These are phyloP conservation scores for Paramyrothecium sp. DNA, from an alignment of 2,329 filamentous ascomycete genomes.

Conservation along the genomic window DNA sequence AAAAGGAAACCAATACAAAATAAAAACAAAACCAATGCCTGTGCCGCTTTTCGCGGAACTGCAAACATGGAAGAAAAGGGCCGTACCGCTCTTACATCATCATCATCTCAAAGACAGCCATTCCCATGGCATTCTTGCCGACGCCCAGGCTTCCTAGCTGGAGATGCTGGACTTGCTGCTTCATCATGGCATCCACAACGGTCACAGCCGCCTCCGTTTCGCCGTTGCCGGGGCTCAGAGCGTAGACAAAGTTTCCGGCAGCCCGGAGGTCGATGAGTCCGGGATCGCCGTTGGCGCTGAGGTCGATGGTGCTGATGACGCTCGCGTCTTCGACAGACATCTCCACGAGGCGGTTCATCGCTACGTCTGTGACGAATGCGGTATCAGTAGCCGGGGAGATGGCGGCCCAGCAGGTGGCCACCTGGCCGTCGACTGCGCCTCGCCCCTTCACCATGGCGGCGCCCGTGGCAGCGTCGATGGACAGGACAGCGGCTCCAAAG, in stretches of 20 bases:
- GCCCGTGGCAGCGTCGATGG: slow-evolving; percentile 30
- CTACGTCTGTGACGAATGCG: slow-evolving; percentile 59
- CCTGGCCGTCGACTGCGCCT: slow-evolving; percentile 46
- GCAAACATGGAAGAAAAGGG: too few species aligned
- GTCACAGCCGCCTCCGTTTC: slow-evolving; percentile 31
- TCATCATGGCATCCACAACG: slow-evolving; percentile 32
- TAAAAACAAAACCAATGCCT: too few species aligned
- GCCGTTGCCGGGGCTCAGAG: slow-evolving; percentile 52
- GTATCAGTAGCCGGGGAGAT: slow-evolving; percentile 45
- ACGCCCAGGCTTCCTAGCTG: slow-evolving; percentile 18
- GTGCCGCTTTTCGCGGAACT: too few species aligned
- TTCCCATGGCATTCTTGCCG: background rate
- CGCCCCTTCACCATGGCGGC: slow-evolving; percentile 33
- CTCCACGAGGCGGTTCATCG: slow-evolving; percentile 51
- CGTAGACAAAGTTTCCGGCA: slow-evolving; percentile 56
- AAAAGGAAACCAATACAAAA: too few species aligned
- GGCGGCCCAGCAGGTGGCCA: slow-evolving; percentile 57
- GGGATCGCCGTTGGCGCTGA: slow-evolving; percentile 42
- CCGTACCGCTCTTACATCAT: background rate
- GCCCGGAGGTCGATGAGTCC: slow-evolving; percentile 56
- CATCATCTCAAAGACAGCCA: background rate
- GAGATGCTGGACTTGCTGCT: slow-evolving; percentile 29
- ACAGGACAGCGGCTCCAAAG: slow-evolving; percentile 52
- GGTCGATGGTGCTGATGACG: slow-evolving; percentile 40
- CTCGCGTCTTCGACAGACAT: slow-evolving; percentile 49